A percentile compares a stretch with the other conserved stretches of the same genome.
Conservation (phyloP, 176 grass and related monocot genomes). For the Oryza glumipatula region DNA sequence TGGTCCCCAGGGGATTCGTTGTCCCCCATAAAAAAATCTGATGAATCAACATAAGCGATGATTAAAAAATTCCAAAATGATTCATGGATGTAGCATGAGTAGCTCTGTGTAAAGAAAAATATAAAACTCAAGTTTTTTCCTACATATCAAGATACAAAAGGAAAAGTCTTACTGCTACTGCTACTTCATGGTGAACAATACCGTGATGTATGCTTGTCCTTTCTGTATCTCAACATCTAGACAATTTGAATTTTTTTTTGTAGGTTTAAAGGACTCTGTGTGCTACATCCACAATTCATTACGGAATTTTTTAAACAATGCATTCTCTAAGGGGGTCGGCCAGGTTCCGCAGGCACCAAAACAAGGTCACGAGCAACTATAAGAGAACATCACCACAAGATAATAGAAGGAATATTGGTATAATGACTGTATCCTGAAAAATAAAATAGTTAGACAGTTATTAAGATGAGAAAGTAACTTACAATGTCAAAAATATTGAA, state of each 20-base stretch:
- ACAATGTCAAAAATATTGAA: conserved; percentile 99
- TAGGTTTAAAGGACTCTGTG: background rate
- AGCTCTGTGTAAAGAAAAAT: too few species aligned
- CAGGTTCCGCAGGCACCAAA: background rate
- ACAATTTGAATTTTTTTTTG: background rate
- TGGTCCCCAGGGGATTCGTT: background rate
- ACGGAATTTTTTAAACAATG: too few species aligned
- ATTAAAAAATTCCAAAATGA: too few species aligned
- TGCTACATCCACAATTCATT: background rate
- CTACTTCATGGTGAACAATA: background rate
- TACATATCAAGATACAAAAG: background rate
- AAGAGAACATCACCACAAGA: background rate
- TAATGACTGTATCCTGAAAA: conserved; percentile 5
- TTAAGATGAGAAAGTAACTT: conserved; percentile 53
- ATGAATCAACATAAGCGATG: too few species aligned
- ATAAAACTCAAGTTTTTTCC: too few species aligned
- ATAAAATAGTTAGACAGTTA: conserved; percentile 13
- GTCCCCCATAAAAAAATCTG: too few species aligned
- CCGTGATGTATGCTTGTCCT: background rate
- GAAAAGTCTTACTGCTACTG: background rate
- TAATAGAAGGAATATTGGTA: background rate
- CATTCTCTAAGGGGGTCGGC: too few species aligned
- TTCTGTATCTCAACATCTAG: background rate
- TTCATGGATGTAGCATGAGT: too few species aligned
- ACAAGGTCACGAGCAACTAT: conserved; percentile 2